Conservation (phyloP, 257 asterid genomes). For the Ajuga chamaepitys region DNA sequence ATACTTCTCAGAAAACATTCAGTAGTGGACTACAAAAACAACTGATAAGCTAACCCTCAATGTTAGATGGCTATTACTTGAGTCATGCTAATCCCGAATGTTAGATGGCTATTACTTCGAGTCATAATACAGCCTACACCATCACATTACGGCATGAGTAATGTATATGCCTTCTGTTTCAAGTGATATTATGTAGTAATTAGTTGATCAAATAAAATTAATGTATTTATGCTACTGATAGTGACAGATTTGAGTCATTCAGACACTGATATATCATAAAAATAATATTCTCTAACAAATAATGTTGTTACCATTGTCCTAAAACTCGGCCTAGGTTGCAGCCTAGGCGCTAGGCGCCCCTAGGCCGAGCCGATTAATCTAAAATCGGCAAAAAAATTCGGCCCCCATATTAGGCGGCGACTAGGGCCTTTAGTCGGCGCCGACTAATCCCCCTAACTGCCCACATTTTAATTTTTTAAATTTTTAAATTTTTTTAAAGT, state of each 20-base stretch:
- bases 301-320: background rate
- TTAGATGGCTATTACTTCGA: too few species aligned
- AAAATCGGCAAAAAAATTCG: too few species aligned
- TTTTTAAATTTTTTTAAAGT: too few species aligned
- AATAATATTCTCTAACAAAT: background rate
- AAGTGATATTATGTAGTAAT: background rate
- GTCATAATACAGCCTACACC: background rate
- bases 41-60: background rate
- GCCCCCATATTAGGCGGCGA: too few species aligned
- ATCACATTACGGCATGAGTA: background rate
- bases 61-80: background rate
- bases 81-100: too few species aligned
- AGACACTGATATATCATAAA: background rate
- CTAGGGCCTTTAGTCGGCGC: too few species aligned
- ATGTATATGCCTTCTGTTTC: background rate
- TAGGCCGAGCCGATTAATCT: too few species aligned
- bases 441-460: too few species aligned
- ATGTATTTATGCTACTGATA: background rate
- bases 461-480: too few species aligned
- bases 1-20: background rate
- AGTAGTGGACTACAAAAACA: background rate
- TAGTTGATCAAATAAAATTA: background rate
- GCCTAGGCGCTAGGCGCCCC: too few species aligned
- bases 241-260: background rate
- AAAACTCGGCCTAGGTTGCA: too few species aligned